Evolutionary conservation across 805 yeast genomes (phyloP).

Genomic region (Wickerhamiella azymoides): DNA sequence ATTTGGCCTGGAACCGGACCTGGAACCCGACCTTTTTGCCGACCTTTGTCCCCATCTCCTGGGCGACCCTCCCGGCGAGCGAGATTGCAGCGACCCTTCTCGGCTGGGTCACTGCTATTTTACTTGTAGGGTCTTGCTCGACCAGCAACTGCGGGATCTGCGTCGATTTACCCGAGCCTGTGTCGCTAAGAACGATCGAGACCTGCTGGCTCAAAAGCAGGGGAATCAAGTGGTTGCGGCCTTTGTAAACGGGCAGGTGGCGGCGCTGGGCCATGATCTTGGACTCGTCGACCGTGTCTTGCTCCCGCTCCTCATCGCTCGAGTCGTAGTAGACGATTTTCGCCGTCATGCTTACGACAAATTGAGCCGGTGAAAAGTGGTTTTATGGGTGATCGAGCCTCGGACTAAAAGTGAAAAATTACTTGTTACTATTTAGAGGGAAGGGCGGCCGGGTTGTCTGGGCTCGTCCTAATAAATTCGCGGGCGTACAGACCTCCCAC

Average conservation of each 20-base stretch:
- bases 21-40: conserved; percentile 86
- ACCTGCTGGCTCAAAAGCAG: conserved; percentile 47
- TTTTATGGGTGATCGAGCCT: not conserved
- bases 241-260: conserved; percentile 62
- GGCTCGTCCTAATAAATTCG: conserved; percentile 5
- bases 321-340: conserved; percentile 13
- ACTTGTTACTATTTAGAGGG: not conserved
- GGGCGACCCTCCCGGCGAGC: conserved; percentile 82
- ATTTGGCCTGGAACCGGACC: conserved; percentile 73
- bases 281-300: conserved; percentile 19
- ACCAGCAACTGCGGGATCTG: conserved; percentile 90
- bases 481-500: conserved; percentile 5
- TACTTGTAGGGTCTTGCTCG: conserved; percentile 29
- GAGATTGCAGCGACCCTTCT: conserved; percentile 96
- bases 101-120: conserved; percentile 90
- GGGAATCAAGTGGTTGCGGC: conserved; percentile 46
- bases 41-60: conserved; percentile 62
- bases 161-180: conserved; percentile 97
- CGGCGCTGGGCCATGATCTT: conserved; percentile 37
- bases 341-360: not conserved
- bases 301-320: conserved; percentile 9
- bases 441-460: conserved; percentile 1
- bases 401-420: not conserved
- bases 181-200: conserved; percentile 81
- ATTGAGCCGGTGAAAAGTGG: not conserved